Conservation (phyloP, 2,329 filamentous ascomycete species). For the Aplosporella prunicola region DNA sequence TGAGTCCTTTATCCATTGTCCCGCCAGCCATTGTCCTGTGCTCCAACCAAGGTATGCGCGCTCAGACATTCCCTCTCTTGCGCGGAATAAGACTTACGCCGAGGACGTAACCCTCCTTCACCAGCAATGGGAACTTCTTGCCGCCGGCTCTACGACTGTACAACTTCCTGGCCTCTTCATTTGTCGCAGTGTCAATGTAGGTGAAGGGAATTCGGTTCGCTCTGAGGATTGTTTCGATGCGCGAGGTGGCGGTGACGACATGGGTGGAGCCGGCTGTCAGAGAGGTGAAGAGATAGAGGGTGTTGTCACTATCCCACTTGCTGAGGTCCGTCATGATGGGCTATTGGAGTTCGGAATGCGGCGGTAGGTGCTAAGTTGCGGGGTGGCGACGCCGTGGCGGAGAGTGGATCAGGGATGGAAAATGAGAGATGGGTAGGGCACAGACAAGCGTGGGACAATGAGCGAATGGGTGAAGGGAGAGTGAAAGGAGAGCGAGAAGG, state of each 20-base stretch:
- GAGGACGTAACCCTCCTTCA: slow-evolving; percentile 76
- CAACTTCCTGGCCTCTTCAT: slow-evolving; percentile 78
- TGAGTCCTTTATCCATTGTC: too few relatives aligned
- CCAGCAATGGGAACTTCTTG: slow-evolving; percentile 78
- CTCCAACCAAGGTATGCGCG: too few relatives aligned
- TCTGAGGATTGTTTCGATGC: slow-evolving; percentile 90
- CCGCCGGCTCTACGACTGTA: slow-evolving; percentile 80
- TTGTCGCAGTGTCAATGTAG: slow-evolving; percentile 81
- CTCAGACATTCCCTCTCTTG: slow-evolving; percentile 7
- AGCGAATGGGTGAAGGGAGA: too few relatives aligned
- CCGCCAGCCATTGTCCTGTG: background rate
- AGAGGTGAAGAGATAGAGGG: slow-evolving; percentile 90
- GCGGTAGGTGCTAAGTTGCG: too few relatives aligned
- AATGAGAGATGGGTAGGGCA: too few relatives aligned
- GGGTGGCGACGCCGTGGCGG: too few relatives aligned
- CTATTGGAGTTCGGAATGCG: background rate
- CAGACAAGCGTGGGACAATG: too few relatives aligned
- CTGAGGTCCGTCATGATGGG: slow-evolving; percentile 30
- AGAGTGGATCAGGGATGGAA: too few relatives aligned
- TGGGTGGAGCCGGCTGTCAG: slow-evolving; percentile 91
- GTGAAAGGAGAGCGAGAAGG: too few relatives aligned
- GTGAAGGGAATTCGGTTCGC: slow-evolving; percentile 92
- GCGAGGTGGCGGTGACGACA: slow-evolving; percentile 90
- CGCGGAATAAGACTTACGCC: slow-evolving; percentile 52
- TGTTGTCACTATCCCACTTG: slow-evolving; percentile 37